phyloP scores from a whole-genome alignment of 163 green algal species.

The Scenedesmus sp. region DNA sequence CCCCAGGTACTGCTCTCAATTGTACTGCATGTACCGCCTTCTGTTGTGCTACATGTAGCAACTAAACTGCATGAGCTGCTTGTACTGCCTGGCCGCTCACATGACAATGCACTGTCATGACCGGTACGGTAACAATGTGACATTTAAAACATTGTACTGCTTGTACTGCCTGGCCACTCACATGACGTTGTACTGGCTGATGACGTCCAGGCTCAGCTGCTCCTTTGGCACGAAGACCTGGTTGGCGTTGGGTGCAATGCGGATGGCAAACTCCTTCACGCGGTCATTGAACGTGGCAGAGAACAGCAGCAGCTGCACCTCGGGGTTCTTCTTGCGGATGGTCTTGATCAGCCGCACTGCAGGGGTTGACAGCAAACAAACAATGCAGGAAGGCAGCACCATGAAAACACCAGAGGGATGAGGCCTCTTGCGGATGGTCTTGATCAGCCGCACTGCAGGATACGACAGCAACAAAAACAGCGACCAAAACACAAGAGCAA shows the following conservation, averaged over 20 bases:
- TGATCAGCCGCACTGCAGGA: too few species aligned
- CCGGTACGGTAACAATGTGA: too few species aligned
- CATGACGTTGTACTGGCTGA: slow-evolving; percentile 97
- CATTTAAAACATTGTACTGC: neutral
- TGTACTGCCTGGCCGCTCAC: slow-evolving; percentile 21
- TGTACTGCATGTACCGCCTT: neutral
- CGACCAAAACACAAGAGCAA: too few species aligned
- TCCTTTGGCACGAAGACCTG: slow-evolving; percentile 96
- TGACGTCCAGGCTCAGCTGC: slow-evolving; percentile 96
- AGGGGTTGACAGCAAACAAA: too few species aligned
- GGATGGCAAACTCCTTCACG: slow-evolving; percentile 91
- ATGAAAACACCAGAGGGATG: too few species aligned
- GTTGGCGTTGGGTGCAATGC: slow-evolving; percentile 86
- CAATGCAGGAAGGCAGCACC: neutral
- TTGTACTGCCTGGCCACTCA: slow-evolving; percentile 27
- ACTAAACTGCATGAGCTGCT: too few species aligned
- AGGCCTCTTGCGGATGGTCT: too few species aligned
- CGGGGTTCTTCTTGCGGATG: slow-evolving; percentile 71
- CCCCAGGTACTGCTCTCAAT: neutral
- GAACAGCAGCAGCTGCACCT: slow-evolving; percentile 90
- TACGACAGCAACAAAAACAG: neutral
- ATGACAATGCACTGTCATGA: slow-evolving; percentile 90
- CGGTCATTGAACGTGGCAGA: slow-evolving; percentile 97
- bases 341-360: slow-evolving; percentile 70
- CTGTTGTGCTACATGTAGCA: too few species aligned